A percentile compares a stretch with the other conserved stretches of the same genome.
phyloP scores from a whole-genome alignment of 176 grass and related monocot genomes.

The Hordeum marinum region DNA sequence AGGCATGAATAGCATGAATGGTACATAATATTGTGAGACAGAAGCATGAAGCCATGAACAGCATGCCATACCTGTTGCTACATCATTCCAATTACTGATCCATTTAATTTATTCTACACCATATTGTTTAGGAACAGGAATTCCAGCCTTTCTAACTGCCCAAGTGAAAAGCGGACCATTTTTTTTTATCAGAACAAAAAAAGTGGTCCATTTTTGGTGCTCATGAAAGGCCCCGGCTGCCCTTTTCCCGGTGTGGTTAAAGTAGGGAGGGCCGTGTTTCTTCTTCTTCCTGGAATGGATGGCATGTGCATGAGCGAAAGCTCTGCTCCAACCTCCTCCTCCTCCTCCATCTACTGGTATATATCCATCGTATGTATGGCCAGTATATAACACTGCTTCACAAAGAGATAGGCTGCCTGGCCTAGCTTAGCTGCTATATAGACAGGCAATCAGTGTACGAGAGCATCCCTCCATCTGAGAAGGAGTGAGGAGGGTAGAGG shows the following conservation, averaged over 20 bases:
- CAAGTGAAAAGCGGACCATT: neutral
- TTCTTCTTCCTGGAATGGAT: too few species aligned
- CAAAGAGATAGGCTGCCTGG: neutral
- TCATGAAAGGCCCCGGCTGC: neutral
- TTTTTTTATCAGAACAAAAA: neutral
- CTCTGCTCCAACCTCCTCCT: constrained; percentile 17
- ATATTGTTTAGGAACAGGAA: too few species aligned
- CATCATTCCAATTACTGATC: too few species aligned
- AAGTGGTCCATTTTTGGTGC: neutral
- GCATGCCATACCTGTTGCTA: too few species aligned
- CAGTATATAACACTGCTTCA: neutral
- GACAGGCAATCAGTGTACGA: neutral
- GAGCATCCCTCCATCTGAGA: too few species aligned
- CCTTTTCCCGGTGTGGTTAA: neutral
- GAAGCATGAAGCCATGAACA: too few species aligned
- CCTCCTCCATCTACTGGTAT: neutral
- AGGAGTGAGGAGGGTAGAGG: too few species aligned
- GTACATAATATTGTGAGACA: too few species aligned
- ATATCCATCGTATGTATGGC: neutral
- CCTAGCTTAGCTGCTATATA: neutral
- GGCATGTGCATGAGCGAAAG: constrained; percentile 7
- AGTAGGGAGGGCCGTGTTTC: neutral
- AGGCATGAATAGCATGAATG: too few species aligned
- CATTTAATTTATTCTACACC: too few species aligned
- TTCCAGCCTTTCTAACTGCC: neutral